Conservation (phyloP, 768 basidiomycete species). For the Sistotremastrum suecicum region DNA sequence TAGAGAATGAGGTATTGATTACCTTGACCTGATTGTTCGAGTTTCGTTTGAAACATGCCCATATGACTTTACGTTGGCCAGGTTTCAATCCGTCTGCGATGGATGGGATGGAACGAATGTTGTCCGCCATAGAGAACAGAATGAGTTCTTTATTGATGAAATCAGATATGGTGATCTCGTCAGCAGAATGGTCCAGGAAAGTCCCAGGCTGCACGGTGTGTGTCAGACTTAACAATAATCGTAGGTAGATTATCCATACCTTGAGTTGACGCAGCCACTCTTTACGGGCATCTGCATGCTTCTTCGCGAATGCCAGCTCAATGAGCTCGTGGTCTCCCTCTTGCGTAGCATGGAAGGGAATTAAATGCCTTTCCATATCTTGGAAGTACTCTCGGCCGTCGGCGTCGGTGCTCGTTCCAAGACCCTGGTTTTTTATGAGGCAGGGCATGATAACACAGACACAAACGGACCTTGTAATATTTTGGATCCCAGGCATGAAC, state of each 20-base stretch:
- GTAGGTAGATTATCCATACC: conserved; percentile 24
- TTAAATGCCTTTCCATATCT: conserved; percentile 86
- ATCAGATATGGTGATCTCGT: conserved; percentile 77
- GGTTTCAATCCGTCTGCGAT: conserved; percentile 92
- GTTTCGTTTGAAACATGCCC: conserved; percentile 92
- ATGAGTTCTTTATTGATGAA: conserved; percentile 98
- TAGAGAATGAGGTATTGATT: neutral
- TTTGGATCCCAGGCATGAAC: conserved; percentile 79
- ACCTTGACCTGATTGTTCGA: conserved; percentile 88
- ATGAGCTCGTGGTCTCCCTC: conserved; percentile 80
- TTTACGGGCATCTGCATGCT: conserved; percentile 96
- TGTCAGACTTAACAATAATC: neutral
- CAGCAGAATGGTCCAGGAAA: conserved; percentile 76
- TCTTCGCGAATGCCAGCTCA: conserved; percentile 98
- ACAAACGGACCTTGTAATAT: conserved; percentile 81
- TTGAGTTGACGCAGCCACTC: conserved; percentile 94
- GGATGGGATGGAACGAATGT: conserved; percentile 93
- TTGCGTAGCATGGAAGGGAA: conserved; percentile 73
- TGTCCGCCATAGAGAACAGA: conserved; percentile 98
- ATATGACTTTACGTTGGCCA: conserved; percentile 93
- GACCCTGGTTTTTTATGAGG: conserved; percentile 46
- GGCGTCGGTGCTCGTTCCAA: conserved; percentile 82
- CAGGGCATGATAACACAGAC: neutral
- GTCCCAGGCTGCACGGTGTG: conserved; percentile 63
- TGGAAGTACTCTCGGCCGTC: conserved; percentile 92